A percentile compares a stretch with the other conserved stretches of the same genome.
Evolutionary conservation across 2,329 filamentous ascomycete genomes (phyloP).

Genomic region (Penicillium sp.): DNA sequence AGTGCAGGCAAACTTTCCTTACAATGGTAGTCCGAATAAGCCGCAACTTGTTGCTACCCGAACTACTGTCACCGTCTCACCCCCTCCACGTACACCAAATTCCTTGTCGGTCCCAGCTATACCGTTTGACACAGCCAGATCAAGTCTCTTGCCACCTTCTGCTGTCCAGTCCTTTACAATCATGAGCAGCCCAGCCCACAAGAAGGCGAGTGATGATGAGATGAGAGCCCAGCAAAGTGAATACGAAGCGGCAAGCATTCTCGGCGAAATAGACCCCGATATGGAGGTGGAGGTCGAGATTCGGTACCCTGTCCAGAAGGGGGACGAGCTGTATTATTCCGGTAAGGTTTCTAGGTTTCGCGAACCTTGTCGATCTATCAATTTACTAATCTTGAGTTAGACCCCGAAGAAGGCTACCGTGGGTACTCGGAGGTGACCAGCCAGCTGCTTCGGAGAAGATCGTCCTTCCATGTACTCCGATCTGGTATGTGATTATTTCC

Average conservation of each 20-base stretch:
- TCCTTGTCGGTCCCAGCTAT: not conserved
- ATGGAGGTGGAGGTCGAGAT: not conserved
- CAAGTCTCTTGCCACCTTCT: not conserved
- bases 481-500: not conserved
- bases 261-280: too few species aligned
- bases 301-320: not conserved
- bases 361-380: not conserved
- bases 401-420: not conserved
- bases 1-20: not conserved
- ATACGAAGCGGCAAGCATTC: too few species aligned
- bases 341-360: not conserved
- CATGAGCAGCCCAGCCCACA: not conserved
- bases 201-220: not conserved
- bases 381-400: not conserved
- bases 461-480: not conserved
- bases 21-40: not conserved
- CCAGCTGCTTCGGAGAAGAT: not conserved
- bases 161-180: not conserved
- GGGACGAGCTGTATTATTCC: not conserved
- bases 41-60: not conserved
- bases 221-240: not conserved
- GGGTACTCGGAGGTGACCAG: not conserved
- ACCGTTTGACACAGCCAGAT: slow-evolving; percentile 1
- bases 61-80: not conserved
- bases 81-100: not conserved